Percentiles rank a stretch among this genome's conserved stretches.
Evolutionary conservation across 2,329 filamentous ascomycete species (phyloP).

Genomic region (Didymella arachidicola): DNA sequence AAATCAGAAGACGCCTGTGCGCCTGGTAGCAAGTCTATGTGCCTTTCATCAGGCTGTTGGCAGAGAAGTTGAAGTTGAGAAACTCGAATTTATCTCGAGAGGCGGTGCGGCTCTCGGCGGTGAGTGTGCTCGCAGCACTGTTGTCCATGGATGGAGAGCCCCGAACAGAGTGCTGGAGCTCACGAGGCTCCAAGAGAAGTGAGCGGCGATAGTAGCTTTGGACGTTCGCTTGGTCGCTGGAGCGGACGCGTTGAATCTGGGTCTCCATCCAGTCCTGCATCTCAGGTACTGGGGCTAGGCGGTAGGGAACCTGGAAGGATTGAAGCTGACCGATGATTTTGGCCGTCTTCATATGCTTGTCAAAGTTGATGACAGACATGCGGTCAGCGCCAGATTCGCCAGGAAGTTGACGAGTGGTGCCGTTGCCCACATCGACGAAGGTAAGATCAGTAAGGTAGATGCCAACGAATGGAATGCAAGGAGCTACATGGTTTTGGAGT

Average conservation of each 20-base stretch:
- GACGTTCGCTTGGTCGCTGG: constrained; percentile 67
- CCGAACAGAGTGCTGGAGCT: constrained; percentile 49
- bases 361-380: constrained; percentile 91
- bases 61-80: constrained; percentile 48
- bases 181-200: constrained; percentile 80
- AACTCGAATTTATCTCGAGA: constrained; percentile 51
- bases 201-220: constrained; percentile 82
- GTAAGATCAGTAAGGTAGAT: constrained; percentile 97
- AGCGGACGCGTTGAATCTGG: constrained; percentile 79
- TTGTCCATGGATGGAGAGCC: constrained; percentile 40
- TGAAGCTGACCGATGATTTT: constrained; percentile 96
- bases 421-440: constrained; percentile 94
- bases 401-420: constrained; percentile 79
- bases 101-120: constrained; percentile 40
- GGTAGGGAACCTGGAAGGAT: constrained; percentile 93
- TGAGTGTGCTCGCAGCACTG: constrained; percentile 34
- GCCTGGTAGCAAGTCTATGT: constrained; percentile 35
- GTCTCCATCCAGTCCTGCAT: constrained; percentile 91
- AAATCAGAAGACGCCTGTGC: constrained; percentile 31
- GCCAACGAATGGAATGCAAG: constrained; percentile 93
- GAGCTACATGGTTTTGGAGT: constrained; percentile 84
- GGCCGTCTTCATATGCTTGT: constrained; percentile 93
- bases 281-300: constrained; percentile 81
- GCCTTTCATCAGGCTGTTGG: constrained; percentile 41
- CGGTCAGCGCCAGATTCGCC: constrained; percentile 65